Percentiles rank a stretch among this genome's conserved stretches.
Evolutionary conservation across 129 eudicot species (phyloP).

Genomic region (Kitagawia praeruptora): DNA sequence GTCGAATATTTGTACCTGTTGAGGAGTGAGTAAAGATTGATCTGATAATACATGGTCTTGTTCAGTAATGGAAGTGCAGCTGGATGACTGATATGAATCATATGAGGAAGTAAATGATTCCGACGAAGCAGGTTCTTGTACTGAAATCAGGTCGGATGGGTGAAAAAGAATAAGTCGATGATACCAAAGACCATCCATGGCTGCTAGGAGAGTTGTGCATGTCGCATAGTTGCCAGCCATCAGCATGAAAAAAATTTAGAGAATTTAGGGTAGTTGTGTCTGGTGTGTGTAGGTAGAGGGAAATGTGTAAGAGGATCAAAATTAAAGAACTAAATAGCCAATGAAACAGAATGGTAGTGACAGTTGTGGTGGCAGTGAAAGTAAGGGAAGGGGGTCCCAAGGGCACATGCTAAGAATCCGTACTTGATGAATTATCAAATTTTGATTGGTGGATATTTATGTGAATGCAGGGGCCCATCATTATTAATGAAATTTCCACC

Average conservation of each 20-base stretch:
- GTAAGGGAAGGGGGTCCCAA: conserved; percentile 4
- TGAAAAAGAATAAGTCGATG: not conserved
- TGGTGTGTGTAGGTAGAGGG: not conserved
- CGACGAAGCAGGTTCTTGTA: not conserved
- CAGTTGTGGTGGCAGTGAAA: conserved; percentile 9
- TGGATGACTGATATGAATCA: conserved; percentile 5
- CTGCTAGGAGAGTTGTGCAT: not conserved
- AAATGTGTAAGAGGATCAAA: not conserved
- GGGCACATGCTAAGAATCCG: too few species aligned
- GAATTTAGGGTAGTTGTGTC: not conserved
- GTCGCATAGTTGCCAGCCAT: not conserved
- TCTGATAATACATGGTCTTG: not conserved
- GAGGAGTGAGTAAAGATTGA: conserved; percentile 4
- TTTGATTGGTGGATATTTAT: too few species aligned
- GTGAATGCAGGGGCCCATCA: too few species aligned
- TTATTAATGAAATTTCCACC: too few species aligned
- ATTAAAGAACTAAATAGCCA: conserved; percentile 1
- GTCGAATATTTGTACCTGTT: not conserved
- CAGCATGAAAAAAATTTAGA: not conserved
- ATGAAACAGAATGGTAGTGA: not conserved
- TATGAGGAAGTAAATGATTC: not conserved
- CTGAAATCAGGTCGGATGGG: not conserved
- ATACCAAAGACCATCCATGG: conserved; percentile 9
- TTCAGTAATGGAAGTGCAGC: conserved; percentile 4
- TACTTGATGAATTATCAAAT: too few species aligned